Base-by-base conservation (phyloP, 176 grass and related monocot genomes). In the Chloris gayana region DNA sequence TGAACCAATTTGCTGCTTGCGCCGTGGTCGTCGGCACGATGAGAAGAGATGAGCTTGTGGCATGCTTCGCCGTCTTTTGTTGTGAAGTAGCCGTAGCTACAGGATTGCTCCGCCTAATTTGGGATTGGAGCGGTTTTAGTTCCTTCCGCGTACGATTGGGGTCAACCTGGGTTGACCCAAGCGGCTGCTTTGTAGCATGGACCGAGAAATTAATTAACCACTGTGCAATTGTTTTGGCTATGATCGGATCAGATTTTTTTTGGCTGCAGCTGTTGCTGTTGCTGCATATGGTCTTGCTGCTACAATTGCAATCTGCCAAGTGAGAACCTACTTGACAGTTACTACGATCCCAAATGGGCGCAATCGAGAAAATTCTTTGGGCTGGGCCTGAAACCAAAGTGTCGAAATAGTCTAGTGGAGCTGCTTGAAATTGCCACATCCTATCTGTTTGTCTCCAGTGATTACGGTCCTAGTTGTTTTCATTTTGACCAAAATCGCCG, bases 81-180 rank as follows among this genome's bases (percentile, higher is more conserved):
- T 51, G 74, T 39, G 61, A 61, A 42, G 82, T 9, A 14, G 50
- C 49, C 79, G 32, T 73, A 70, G 59, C 72, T 82, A n/a, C n/a
- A 4, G 34, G 22, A 41, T 82, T 78, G 79, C 83, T 61, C 74
- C 24, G 4, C 67, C 83, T 69, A 64, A 73, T 86, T 79, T 37
- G 37, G 19, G 79, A 77, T 79, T 51, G 22, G 81, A 64, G 87
- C 81, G 61, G 14, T 3, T 9, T 9, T 15, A 32, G 68, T 79
- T 88, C 79, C 87, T 85, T 89, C 87, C 87, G 57, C 87, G 87
- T 89, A 89, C 83, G 87, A 85, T 82, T 72, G 77, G 78, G 78
- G 61, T 67, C 71, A 70, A 32, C 73, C 13, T 51, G 1, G 42
- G 78, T 82, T 85, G 53, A 7, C 75, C 53, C 51, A 80, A 88